A percentile compares a stretch with the other conserved stretches of the same genome.
Conservation (phyloP, 257 asterid genomes). For the Scutellaria baicalensis region DNA sequence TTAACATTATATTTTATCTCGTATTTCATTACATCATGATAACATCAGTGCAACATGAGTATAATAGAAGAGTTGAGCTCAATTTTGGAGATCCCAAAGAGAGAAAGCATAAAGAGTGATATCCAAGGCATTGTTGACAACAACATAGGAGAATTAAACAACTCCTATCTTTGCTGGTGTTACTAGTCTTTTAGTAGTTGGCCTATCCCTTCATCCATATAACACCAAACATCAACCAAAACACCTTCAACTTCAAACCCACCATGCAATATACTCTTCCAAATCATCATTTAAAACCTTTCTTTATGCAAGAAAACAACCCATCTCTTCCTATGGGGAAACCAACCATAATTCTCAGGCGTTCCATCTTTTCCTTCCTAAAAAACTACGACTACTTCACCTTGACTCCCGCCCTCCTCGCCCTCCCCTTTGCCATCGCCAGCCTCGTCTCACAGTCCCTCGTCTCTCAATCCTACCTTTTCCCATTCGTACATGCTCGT, state of each 20-base stretch:
- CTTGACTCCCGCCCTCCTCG: slow-evolving; percentile 48
- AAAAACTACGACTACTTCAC: slow-evolving; percentile 56
- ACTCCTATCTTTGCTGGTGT: slow-evolving; percentile 23
- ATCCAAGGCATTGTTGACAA: slow-evolving; percentile 28
- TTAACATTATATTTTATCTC: neutral
- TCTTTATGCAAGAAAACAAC: neutral
- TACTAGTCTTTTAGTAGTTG: slow-evolving; percentile 24
- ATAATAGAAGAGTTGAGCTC: neutral
- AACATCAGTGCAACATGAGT: neutral
- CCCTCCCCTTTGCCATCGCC: slow-evolving; percentile 62
- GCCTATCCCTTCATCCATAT: slow-evolving; percentile 21
- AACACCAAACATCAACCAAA: slow-evolving; percentile 16
- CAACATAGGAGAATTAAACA: slow-evolving; percentile 25
- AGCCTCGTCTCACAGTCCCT: slow-evolving; percentile 48
- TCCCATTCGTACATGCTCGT: slow-evolving; percentile 28
- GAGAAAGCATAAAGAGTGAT: slow-evolving; percentile 9
- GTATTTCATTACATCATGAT: neutral
- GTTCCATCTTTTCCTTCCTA: slow-evolving; percentile 58
- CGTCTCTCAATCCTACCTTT: slow-evolving; percentile 28
- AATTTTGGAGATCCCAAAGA: slow-evolving; percentile 26
- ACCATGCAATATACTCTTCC: neutral
- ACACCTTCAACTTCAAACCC: neutral
- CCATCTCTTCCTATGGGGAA: slow-evolving; percentile 33
- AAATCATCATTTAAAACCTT: neutral
- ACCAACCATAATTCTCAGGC: slow-evolving; percentile 45